Base-by-base conservation (phyloP, 495 filamentous ascomycete species). In the Poronia punctata region DNA sequence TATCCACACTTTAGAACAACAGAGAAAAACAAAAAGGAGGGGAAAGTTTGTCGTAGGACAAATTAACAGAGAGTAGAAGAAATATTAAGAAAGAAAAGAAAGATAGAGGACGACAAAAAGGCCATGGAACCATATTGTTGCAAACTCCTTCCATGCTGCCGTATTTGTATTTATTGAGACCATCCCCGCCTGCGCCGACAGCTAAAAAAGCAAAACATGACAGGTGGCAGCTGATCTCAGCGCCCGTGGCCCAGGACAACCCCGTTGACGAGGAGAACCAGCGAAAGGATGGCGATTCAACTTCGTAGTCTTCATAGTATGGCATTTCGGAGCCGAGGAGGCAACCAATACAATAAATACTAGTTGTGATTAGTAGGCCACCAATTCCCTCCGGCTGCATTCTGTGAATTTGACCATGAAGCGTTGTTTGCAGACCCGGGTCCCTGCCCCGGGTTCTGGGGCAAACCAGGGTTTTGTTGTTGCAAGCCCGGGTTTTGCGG, bases 361-460 rank as follows among this genome's bases (percentile, higher is more conserved):
- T 45, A 68, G 44, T 70, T 64, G 52, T 64, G 70, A 52, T 67
- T 61, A 40, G 68, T 67, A 0, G 62, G 31, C 69, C 69, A 72
- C 67, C 66, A 70, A 38, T 54, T 58, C 15, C 56, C 53, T 7
- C 58, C 54, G 25, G 60, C 50, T 12, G 46, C 36, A 6, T 46
- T 55, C 47, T 64, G 68, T 37, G 62, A 60, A 34, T 64, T 64
- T 18, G 62, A 60, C 67, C 67, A 71, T 9, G 56, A 50, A 26
- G 68, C 67, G 15, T 60, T 53, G n/a, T 62, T 64, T 4, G 67
- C 57, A 9, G 67, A 67, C 12, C 57, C 44, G 5, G 50, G n/a
- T n/a, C n/a, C n/a, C n/a, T n/a, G n/a, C n/a, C n/a, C n/a, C n/a
- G n/a, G n/a, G n/a, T n/a, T n/a, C n/a, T n/a, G n/a, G n/a, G n/a